Evolutionary conservation across 352 stramenopile species (phyloP).

Genomic region (Phytophthora tubulina): DNA sequence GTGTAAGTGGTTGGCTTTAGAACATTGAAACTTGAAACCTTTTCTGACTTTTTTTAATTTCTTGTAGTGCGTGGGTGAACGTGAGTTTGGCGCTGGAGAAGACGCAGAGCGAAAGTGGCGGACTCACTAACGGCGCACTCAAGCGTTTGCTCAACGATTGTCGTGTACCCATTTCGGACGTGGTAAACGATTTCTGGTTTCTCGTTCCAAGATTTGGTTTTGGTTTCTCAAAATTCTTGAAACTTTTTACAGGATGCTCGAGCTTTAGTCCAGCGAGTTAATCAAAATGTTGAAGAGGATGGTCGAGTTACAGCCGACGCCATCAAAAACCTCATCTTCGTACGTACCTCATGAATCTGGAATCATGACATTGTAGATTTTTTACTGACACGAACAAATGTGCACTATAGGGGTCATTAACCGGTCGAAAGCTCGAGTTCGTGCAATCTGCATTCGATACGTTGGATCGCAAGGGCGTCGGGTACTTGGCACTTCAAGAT

Average conservation of each 20-base stretch:
- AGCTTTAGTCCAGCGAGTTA: slow-evolving; percentile 54
- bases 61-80: slow-evolving; percentile 60
- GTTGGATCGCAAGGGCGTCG: slow-evolving; percentile 68
- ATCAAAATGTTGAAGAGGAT: slow-evolving; percentile 48
- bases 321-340: slow-evolving; percentile 75
- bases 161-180: slow-evolving; percentile 64
- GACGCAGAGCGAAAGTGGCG: slow-evolving; percentile 43
- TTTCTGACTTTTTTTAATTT: slow-evolving; percentile 5
- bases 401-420: slow-evolving; percentile 49
- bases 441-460: slow-evolving; percentile 76
- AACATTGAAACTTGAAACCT: background rate
- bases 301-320: slow-evolving; percentile 51
- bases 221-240: background rate
- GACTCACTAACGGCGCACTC: slow-evolving; percentile 61
- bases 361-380: too few species aligned
- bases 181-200: slow-evolving; percentile 41
- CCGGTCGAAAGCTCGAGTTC: slow-evolving; percentile 63
- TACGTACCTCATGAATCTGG: slow-evolving; percentile 24
- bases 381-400: background rate
- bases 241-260: slow-evolving; percentile 54
- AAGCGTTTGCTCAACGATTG: slow-evolving; percentile 67
- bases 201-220: background rate
- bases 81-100: slow-evolving; percentile 63
- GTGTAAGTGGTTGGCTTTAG: slow-evolving; percentile 44
- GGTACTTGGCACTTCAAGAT: slow-evolving; percentile 67